Base-by-base conservation (phyloP, 1,284 basidiomycete species). In the Trichosporon sp. region DNA sequence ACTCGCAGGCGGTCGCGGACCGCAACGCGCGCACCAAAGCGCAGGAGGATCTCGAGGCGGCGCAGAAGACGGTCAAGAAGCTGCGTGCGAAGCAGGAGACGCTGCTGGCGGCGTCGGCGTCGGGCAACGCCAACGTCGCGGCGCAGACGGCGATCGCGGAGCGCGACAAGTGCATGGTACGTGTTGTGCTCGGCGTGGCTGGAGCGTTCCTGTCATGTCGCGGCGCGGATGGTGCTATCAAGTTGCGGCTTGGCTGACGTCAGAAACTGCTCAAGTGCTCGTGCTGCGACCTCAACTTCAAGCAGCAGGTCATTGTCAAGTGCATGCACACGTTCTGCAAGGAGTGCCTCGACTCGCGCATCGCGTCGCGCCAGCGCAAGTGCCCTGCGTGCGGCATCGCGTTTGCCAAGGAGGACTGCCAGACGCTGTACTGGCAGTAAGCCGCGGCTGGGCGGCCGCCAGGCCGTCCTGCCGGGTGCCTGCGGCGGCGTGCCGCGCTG, bases 321-420 rank as follows among this genome's bases (percentile, higher is more conserved):
- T 99, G 96, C 85, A 90, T 92, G 88, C 95, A 98, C 81, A 93
- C 72, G 62, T 73, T 73, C 68, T 73, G 72, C 68, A 73, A 73
- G 38, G 70, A 69, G 93, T 95, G 96, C 80, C 88, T 99, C 62
- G 95, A 98, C 74, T 86, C 90, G 29, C 89, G 97, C 42, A 88
- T 99, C 75, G 86, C 91, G 64, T 95, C 92, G 31, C 89, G 96
- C 71, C 95, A 98, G 81, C 90, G 96, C 62, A 98, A 98, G 83
- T 99, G 96, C 82, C 96, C 96, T 18, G 90, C 91, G 23, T 98
- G 96, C 81, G 91, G 91, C 73, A 78, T 92, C 44, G 85, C 88
- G 1, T 99, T 99, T 84, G 90, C 91, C 6, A 89, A 90, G 76
- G 91, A 90, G 71, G 95, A 99, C 74, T 92, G 95, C 25, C 89